Evolutionary conservation across 1,139 yeast species (phyloP).

Genomic region (Pichia kudriavzevii): DNA sequence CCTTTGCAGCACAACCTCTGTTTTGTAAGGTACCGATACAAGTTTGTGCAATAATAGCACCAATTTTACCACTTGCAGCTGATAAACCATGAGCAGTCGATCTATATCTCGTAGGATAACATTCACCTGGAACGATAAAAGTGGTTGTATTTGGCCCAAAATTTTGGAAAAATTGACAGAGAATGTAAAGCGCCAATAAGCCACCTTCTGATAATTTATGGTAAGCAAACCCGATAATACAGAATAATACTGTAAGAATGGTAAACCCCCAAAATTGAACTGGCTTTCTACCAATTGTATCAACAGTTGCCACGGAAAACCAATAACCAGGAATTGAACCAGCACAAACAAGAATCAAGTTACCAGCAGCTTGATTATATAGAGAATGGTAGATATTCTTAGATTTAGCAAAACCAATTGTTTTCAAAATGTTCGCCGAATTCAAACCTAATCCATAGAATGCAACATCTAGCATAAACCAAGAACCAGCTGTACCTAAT

Average conservation of each 20-base stretch:
- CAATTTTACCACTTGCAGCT: constrained; percentile 93
- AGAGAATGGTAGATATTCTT: constrained; percentile 55
- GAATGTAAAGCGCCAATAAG: constrained; percentile 63
- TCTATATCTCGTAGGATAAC: constrained; percentile 95
- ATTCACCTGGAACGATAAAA: constrained; percentile 92
- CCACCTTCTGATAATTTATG: constrained; percentile 58
- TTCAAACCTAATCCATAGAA: constrained; percentile 85
- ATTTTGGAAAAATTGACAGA: constrained; percentile 79
- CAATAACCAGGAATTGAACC: constrained; percentile 92
- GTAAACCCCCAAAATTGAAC: constrained; percentile 69
- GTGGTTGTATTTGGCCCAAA: constrained; percentile 97
- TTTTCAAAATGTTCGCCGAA: constrained; percentile 70
- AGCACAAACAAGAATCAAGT: constrained; percentile 81
- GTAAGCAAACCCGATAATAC: constrained; percentile 74
- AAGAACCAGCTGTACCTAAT: constrained; percentile 91
- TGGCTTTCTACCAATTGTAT: constrained; percentile 74
- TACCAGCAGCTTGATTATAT: constrained; percentile 79
- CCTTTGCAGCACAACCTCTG: constrained; percentile 60
- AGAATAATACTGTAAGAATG: constrained; percentile 59
- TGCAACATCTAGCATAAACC: constrained; percentile 96
- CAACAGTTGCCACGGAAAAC: constrained; percentile 70
- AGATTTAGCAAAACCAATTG: constrained; percentile 71
- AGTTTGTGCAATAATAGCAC: constrained; percentile 94
- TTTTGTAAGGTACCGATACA: constrained; percentile 76
- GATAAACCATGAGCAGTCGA: constrained; percentile 97